Conservation (phyloP, 352 stramenopile genomes). For the Phytophthora meadii region DNA sequence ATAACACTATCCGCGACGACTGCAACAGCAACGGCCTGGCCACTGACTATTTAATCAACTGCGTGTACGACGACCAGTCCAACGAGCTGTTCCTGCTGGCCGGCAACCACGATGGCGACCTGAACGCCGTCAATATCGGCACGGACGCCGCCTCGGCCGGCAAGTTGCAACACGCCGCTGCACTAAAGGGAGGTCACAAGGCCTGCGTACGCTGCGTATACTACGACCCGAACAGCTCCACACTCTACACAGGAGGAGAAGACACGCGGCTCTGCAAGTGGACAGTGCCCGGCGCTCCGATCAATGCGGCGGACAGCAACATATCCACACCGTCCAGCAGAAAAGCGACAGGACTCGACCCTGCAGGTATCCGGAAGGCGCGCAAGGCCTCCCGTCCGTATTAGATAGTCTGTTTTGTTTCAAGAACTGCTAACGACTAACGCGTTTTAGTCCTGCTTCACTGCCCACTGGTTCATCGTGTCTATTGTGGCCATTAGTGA, state of each 20-base stretch:
- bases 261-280: slow-evolving; percentile 89
- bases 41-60: slow-evolving; percentile 90
- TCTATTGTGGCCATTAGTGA: neutral
- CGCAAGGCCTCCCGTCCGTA: slow-evolving; percentile 80
- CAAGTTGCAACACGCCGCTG: slow-evolving; percentile 59
- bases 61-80: slow-evolving; percentile 77
- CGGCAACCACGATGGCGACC: slow-evolving; percentile 77
- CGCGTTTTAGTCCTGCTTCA: neutral
- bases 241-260: slow-evolving; percentile 87
- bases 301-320: slow-evolving; percentile 7
- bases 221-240: slow-evolving; percentile 58
- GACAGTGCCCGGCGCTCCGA: slow-evolving; percentile 27
- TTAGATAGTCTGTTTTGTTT: slow-evolving; percentile 39
- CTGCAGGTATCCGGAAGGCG: slow-evolving; percentile 68
- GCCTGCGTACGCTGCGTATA: slow-evolving; percentile 83
- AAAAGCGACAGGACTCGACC: slow-evolving; percentile 46
- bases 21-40: slow-evolving; percentile 68
- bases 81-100: slow-evolving; percentile 81
- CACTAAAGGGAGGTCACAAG: slow-evolving; percentile 79
- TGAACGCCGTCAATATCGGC: slow-evolving; percentile 80
- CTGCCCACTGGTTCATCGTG: neutral
- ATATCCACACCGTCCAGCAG: slow-evolving; percentile 22
- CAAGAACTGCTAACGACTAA: slow-evolving; percentile 8
- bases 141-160: slow-evolving; percentile 42
- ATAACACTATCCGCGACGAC: slow-evolving; percentile 74